Evolutionary conservation across 2,329 filamentous ascomycete genomes (phyloP).

Genomic region (Colletotrichum brevisporum): DNA sequence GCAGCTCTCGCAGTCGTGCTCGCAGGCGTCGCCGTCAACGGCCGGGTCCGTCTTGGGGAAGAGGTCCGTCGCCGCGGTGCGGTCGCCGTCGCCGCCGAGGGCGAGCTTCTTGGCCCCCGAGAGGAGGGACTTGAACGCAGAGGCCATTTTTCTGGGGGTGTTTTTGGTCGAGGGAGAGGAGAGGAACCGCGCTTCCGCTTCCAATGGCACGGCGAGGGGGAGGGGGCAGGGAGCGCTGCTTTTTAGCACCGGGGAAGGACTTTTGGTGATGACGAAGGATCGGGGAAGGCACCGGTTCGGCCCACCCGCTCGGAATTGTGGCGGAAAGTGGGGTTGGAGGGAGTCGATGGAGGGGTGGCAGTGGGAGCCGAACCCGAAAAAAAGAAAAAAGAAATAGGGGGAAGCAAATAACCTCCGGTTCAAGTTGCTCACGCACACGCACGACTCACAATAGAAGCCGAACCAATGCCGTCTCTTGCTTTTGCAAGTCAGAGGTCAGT

Average conservation of each 20-base stretch:
- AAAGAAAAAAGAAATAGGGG: no score
- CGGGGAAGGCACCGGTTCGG: constrained; percentile 8
- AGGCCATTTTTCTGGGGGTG: constrained; percentile 51
- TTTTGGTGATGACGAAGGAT: not conserved
- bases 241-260: not conserved
- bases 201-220: not conserved
- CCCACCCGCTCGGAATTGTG: constrained; percentile 31
- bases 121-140: constrained; percentile 58
- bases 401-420: not conserved
- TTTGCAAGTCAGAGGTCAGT: constrained; percentile 17
- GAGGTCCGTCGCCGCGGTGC: constrained; percentile 59
- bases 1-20: constrained; percentile 88
- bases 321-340: constrained; percentile 36
- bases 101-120: constrained; percentile 54
- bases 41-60: constrained; percentile 83
- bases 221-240: not conserved
- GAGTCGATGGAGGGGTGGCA: constrained; percentile 1
- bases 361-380: not conserved
- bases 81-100: constrained; percentile 45
- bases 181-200: no score
- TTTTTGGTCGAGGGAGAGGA: not conserved
- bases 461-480: constrained; percentile 33
- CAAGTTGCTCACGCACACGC: not conserved
- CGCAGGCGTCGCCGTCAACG: constrained; percentile 89
- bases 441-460: not conserved